Conservation (phyloP, 768 basidiomycete species). For the Boletus sp. region DNA sequence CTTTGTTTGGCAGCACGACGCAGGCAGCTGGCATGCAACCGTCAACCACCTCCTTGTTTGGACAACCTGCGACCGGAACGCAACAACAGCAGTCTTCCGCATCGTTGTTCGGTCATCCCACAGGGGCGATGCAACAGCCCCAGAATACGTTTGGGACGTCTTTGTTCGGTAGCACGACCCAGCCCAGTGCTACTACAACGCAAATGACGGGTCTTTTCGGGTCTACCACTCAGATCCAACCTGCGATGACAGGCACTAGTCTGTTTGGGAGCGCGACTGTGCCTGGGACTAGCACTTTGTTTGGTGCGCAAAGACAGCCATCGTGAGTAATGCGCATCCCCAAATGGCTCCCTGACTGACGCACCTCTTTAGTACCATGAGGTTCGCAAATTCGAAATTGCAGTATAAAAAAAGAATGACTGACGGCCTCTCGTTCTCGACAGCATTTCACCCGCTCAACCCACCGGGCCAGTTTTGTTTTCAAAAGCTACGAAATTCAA, state of each 20-base stretch:
- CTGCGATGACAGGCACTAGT: slow-evolving; percentile 9
- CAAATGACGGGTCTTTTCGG: slow-evolving; percentile 22
- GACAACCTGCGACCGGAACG: slow-evolving; percentile 30
- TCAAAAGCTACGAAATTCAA: slow-evolving; percentile 74
- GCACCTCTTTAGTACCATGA: slow-evolving; percentile 21
- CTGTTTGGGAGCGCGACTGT: slow-evolving; percentile 28
- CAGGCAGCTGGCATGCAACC: slow-evolving; percentile 15
- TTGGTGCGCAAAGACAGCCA: slow-evolving; percentile 32
- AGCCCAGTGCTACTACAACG: slow-evolving; percentile 11
- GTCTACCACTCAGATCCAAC: slow-evolving; percentile 20
- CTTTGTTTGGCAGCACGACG: slow-evolving; percentile 28
- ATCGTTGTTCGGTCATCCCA: slow-evolving; percentile 39
- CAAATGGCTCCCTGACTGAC: background rate
- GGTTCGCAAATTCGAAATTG: slow-evolving; percentile 12
- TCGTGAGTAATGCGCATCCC: slow-evolving; percentile 22
- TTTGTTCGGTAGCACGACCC: slow-evolving; percentile 28
- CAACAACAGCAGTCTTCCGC: slow-evolving; percentile 36
- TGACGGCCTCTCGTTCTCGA: slow-evolving; percentile 1
- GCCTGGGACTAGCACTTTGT: slow-evolving; percentile 16
- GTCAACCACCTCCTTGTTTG: slow-evolving; percentile 20
- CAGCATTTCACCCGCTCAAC: slow-evolving; percentile 32
- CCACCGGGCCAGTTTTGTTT: slow-evolving; percentile 29
- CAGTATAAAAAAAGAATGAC: background rate
- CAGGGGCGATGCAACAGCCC: slow-evolving; percentile 22
- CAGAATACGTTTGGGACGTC: slow-evolving; percentile 31